Conservation (phyloP, 2,329 filamentous ascomycete species). For the Elsinoe ampelina region DNA sequence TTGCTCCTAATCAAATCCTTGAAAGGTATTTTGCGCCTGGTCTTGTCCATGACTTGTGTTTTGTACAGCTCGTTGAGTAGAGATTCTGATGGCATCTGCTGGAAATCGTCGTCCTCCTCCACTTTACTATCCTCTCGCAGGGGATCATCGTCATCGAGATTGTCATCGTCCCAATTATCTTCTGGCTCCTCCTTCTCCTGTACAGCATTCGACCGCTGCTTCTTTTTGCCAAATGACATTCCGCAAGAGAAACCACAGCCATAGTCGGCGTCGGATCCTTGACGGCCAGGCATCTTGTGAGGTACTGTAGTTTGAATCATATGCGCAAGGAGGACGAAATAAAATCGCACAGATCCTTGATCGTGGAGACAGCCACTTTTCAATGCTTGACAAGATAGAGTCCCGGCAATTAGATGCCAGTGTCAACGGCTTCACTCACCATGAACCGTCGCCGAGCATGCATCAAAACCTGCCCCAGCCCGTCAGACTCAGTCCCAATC, state of each 20-base stretch:
- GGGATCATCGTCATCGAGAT: conserved; percentile 7
- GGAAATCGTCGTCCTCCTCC: conserved; percentile 1
- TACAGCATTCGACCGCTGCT: background rate
- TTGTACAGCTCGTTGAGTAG: conserved; percentile 9
- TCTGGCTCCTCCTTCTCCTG: conserved; percentile 1
- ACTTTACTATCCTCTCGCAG: conserved; percentile 7
- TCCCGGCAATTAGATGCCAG: conserved; percentile 10
- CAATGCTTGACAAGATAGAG: background rate
- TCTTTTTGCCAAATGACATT: conserved; percentile 7
- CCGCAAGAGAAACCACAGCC: conserved; percentile 1
- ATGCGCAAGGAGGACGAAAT: background rate
- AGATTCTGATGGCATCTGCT: conserved; percentile 5
- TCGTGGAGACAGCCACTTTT: background rate
- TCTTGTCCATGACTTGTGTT: conserved; percentile 12
- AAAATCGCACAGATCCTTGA: background rate
- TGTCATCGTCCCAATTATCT: conserved; percentile 7
- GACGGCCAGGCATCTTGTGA: background rate
- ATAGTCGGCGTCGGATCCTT: conserved; percentile 6
- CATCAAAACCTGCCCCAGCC: conserved; percentile 2
- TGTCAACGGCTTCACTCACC: background rate
- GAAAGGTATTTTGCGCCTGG: conserved; percentile 8
- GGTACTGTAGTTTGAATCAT: background rate
- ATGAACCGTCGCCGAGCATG: background rate
- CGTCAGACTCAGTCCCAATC: background rate
- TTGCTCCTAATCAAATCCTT: conserved; percentile 10